Conservation (phyloP, 345 rosid genomes). For the Kandelia obovata region DNA sequence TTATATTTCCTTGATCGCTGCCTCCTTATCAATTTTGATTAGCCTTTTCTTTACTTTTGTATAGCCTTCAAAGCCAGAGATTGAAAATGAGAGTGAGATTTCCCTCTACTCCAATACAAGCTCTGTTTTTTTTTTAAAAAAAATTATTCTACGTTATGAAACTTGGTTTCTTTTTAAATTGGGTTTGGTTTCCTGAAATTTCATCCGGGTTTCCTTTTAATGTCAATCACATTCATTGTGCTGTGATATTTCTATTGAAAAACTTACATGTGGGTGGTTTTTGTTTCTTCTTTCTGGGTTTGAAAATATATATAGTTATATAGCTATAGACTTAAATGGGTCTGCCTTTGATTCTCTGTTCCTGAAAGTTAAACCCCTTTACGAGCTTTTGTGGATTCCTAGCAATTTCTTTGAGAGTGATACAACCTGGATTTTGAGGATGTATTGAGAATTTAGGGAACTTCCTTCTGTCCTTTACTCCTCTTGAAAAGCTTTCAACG, state of each 20-base stretch:
- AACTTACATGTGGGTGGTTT: too few relatives aligned
- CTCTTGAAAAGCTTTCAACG: not conserved
- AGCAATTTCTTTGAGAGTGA: constrained; percentile 2
- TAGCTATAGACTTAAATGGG: too few relatives aligned
- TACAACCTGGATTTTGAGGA: not conserved
- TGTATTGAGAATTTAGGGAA: not conserved
- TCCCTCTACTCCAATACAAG: constrained; percentile 1
- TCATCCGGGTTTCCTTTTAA: too few relatives aligned
- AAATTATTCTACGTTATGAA: not conserved
- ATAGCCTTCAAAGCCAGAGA: constrained; percentile 9
- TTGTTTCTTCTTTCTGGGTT: too few relatives aligned
- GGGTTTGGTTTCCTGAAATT: not conserved
- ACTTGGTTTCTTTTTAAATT: not conserved
- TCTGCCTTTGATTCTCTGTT: too few relatives aligned
- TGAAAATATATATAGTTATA: too few relatives aligned
- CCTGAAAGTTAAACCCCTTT: too few relatives aligned
- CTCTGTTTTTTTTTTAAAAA: not conserved
- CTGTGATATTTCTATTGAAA: too few relatives aligned
- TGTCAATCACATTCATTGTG: too few relatives aligned
- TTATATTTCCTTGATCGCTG: too few relatives aligned
- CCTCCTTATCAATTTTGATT: too few relatives aligned
- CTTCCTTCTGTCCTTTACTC: not conserved
- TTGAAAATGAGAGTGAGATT: constrained; percentile 32
- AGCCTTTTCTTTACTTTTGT: not conserved
- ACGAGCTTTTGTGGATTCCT: not conserved